Evolutionary conservation across 148 eudicot species (phyloP).

Genomic region (Fallopia convolvulus): DNA sequence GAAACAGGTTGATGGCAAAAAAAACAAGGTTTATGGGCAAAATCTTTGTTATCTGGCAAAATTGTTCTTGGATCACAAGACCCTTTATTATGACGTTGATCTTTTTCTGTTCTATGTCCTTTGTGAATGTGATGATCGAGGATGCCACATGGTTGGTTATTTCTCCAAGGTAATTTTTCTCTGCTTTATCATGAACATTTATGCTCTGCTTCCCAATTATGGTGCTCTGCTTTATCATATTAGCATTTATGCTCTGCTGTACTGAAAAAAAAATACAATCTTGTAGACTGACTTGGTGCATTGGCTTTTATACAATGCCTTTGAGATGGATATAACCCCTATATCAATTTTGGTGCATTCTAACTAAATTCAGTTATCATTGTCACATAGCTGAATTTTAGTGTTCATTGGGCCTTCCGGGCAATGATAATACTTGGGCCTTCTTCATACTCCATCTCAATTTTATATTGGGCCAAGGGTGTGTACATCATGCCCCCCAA

Average conservation of each 20-base stretch:
- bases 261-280: neutral
- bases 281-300: neutral
- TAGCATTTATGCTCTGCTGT: neutral
- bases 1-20: slow-evolving; percentile 91
- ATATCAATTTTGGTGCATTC: no score
- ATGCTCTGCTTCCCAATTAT: neutral
- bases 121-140: slow-evolving; percentile 97
- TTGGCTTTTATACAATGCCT: no score
- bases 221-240: neutral
- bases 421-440: no score
- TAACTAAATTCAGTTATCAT: no score
- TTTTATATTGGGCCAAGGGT: no score
- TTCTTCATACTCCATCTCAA: no score
- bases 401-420: no score
- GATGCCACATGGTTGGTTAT: slow-evolving; percentile 99
- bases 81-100: slow-evolving; percentile 94
- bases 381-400: no score
- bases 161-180: slow-evolving; percentile 71
- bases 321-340: no score
- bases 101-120: slow-evolving; percentile 84
- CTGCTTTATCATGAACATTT: neutral
- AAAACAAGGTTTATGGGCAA: slow-evolving; percentile 97
- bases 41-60: slow-evolving; percentile 95
- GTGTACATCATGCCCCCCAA: no score
- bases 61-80: slow-evolving; percentile 94